Percentiles rank a stretch among this genome's conserved stretches.
phyloP scores from a whole-genome alignment of 164 flowering plant species.

The Aristolochia contorta region DNA sequence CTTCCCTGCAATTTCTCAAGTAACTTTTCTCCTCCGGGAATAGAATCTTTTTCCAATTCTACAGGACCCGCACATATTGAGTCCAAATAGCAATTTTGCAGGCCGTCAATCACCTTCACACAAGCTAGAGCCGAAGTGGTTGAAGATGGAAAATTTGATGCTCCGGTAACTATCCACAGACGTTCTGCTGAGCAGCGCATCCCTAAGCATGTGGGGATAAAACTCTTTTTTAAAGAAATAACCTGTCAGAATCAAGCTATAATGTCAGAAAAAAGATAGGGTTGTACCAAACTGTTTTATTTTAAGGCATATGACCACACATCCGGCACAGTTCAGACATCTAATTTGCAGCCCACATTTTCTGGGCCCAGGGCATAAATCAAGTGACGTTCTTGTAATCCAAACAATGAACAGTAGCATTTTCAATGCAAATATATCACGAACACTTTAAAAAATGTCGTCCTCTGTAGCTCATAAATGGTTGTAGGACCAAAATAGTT shows the following conservation, averaged over 20 bases:
- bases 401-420: too few relatives aligned
- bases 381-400: too few relatives aligned
- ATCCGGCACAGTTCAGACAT: too few relatives aligned
- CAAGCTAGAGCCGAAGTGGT: constrained; percentile 38
- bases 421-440: too few relatives aligned
- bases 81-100: constrained; percentile 15
- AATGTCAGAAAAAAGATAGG: too few relatives aligned
- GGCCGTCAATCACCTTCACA: constrained; percentile 44
- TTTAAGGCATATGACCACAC: too few relatives aligned
- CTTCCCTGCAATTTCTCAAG: constrained; percentile 71
- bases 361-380: too few relatives aligned
- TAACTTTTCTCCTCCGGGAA: constrained; percentile 61
- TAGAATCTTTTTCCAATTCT: constrained; percentile 40
- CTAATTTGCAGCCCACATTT: too few relatives aligned
- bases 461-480: too few relatives aligned
- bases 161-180: constrained; percentile 85
- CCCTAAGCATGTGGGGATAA: constrained; percentile 64
- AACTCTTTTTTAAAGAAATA: constrained; percentile 34
- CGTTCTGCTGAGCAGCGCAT: constrained; percentile 28
- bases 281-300: too few relatives aligned
- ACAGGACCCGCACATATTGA: constrained; percentile 15
- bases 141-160: constrained; percentile 36
- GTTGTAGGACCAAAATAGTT: too few relatives aligned
- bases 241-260: constrained; percentile 33
- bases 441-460: too few relatives aligned